Percentiles rank a stretch among this genome's conserved stretches.
These are phyloP conservation scores for Fusarium guadeloupense DNA, from an alignment of 2,329 filamentous ascomycete genomes.

Conservation along the genomic window DNA sequence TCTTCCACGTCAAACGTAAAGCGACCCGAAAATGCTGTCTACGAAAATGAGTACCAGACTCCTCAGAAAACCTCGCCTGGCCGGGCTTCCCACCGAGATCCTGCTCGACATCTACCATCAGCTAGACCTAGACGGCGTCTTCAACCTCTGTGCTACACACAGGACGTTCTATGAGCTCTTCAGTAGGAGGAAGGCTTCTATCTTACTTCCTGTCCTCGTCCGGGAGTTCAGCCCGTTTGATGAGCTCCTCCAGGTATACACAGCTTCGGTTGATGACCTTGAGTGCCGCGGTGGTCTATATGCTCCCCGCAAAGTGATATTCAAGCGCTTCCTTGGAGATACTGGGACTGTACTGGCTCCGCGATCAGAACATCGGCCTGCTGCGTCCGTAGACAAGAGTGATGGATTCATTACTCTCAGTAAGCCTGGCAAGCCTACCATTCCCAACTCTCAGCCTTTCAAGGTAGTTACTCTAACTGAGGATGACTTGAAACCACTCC, in stretches of 20 bases:
- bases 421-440: constrained; percentile 34
- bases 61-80: constrained; percentile 34
- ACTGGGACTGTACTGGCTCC: constrained; percentile 42
- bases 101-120: constrained; percentile 58
- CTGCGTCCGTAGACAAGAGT: background rate
- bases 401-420: constrained; percentile 36
- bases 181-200: constrained; percentile 50
- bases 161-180: constrained; percentile 54
- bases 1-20: background rate
- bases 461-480: constrained; percentile 46
- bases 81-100: constrained; percentile 56
- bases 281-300: constrained; percentile 47
- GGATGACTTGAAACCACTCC: constrained; percentile 46
- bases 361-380: constrained; percentile 11
- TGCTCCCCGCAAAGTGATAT: constrained; percentile 52
- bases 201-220: constrained; percentile 55
- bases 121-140: constrained; percentile 54
- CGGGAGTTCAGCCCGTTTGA: constrained; percentile 56
- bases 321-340: constrained; percentile 50
- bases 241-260: constrained; percentile 58
- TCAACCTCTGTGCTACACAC: constrained; percentile 51
- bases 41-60: constrained; percentile 30
- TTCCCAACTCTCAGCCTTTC: background rate
- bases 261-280: constrained; percentile 52
- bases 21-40: background rate